A percentile compares a stretch with the other conserved stretches of the same genome.
Conservation (phyloP, 495 filamentous ascomycete species). For the Podospora tetraspora region DNA sequence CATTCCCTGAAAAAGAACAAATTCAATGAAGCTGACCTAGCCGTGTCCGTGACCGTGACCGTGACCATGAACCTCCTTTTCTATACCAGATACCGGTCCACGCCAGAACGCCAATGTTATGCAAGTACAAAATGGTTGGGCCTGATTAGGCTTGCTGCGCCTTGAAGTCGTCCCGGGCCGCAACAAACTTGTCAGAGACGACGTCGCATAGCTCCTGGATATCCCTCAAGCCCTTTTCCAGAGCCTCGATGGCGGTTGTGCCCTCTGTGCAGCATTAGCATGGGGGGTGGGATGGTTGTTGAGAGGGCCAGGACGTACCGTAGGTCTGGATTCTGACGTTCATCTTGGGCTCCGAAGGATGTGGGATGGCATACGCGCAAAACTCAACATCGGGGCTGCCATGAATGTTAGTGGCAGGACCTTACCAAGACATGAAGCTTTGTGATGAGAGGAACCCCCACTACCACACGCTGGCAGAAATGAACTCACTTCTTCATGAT, state of each 20-base stretch:
- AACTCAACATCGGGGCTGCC: conserved; percentile 87
- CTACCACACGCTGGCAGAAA: background rate
- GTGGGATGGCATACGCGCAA: conserved; percentile 96
- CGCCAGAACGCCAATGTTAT: conserved; percentile 27
- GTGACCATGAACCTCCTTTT: conserved; percentile 2
- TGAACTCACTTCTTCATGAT: conserved; percentile 90
- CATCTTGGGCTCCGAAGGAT: conserved; percentile 94
- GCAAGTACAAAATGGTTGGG: conserved; percentile 2
- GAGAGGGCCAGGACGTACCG: conserved; percentile 49
- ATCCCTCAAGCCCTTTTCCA: conserved; percentile 85
- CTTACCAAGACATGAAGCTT: background rate
- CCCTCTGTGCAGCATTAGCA: conserved; percentile 49
- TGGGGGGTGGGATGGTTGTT: background rate
- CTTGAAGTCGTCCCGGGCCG: conserved; percentile 58
- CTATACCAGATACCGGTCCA: conserved; percentile 14
- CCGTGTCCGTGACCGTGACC: background rate
- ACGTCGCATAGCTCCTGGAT: conserved; percentile 88
- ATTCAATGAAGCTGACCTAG: conserved; percentile 1
- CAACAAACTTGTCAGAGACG: conserved; percentile 77
- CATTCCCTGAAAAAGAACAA: conserved; percentile 10
- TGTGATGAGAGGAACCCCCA: background rate
- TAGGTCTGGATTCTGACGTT: conserved; percentile 95
- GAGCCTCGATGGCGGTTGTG: conserved; percentile 72
- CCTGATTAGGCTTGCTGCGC: conserved; percentile 17
- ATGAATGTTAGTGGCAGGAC: background rate